Evolutionary conservation across 2,329 filamentous ascomycete genomes (phyloP).

Genomic region (Calcarisporium arbuscula): DNA sequence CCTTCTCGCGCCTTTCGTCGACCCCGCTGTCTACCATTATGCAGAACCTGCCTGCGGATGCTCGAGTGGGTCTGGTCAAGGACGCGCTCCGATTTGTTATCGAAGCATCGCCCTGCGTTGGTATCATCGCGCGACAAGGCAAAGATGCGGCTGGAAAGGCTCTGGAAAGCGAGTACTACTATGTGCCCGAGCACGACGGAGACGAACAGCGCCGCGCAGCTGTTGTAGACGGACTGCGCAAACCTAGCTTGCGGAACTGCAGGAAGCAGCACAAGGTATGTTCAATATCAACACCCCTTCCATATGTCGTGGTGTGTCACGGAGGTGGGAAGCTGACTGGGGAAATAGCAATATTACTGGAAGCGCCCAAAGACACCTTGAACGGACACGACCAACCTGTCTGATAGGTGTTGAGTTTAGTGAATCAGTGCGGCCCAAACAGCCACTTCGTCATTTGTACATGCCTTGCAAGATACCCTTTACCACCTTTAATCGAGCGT

Average conservation of each 20-base stretch:
- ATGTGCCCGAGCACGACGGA: constrained; percentile 78
- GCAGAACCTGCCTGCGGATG: constrained; percentile 70
- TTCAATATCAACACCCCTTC: constrained; percentile 9
- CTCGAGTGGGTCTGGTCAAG: constrained; percentile 47
- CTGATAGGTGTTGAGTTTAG: too few relatives aligned
- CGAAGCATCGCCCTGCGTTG: constrained; percentile 70
- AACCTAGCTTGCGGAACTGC: constrained; percentile 82
- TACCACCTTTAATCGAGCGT: too few relatives aligned
- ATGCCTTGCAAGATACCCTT: too few relatives aligned
- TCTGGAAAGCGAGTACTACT: constrained; percentile 96
- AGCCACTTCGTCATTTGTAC: too few relatives aligned
- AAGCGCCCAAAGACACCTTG: constrained; percentile 56
- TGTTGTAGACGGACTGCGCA: constrained; percentile 78
- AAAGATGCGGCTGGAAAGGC: constrained; percentile 94
- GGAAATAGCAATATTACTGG: constrained; percentile 61
- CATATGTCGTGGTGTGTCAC: too few relatives aligned
- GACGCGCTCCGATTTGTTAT: constrained; percentile 65
- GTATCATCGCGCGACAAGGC: constrained; percentile 81
- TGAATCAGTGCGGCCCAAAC: too few relatives aligned
- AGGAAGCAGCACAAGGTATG: constrained; percentile 95
- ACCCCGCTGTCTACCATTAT: constrained; percentile 86
- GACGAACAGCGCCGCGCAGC: constrained; percentile 74
- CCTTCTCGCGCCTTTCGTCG: constrained; percentile 86
- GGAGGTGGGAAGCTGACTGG: too few relatives aligned
- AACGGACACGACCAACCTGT: too few relatives aligned